Base-by-base conservation (phyloP, 1,139 yeast species). In the Hanseniaspora uvarum region DNA sequence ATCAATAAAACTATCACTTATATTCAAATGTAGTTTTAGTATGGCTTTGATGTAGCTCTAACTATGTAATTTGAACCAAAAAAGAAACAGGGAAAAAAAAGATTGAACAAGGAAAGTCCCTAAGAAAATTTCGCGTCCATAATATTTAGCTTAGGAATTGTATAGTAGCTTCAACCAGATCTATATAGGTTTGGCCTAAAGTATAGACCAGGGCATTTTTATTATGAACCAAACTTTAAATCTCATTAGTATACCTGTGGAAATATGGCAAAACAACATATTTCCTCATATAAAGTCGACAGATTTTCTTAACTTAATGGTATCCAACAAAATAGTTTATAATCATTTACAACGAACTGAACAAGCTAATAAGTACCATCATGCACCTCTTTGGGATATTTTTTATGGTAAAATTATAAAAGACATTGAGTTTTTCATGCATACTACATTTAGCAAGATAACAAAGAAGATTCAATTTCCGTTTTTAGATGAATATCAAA, bases 261-360 rank as follows among this genome's bases (percentile, higher is more conserved):
- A 41, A 34, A 41, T 49, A 24, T 49, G 46, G 53, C 23, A 40
- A 14, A 14, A 34, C 11, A 41, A 49, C 10, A 49, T 49, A 6
- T 49, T 41, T 19, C 45, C 41, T 7, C 34, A 26, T n/a, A 8
- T 49, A 19, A 30, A 49, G 7, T 3, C 37, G 11, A 12, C 23
- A 4, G 53, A 49, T 24, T 49, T 31, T 14, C n/a, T 49, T 7
- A 41, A 34, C 21, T 24, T 49, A 11, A 41, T 49, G 6, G 16
- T 36, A 16, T 18, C 43, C 5, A 41, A 31, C 26, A 49, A 49
- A 36, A 7, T 2, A 11, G 14, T 31, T n/a, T 41, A 34, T 18
- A 19, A 26, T 11, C 37, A 49, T 28, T n/a, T 49, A 10, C 23
- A 19, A 23, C 31, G 24, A n/a, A 23, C 8, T n/a, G 26, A 49